A percentile compares a stretch with the other conserved stretches of the same genome.
These are phyloP conservation scores for Chaetomium olivaceum DNA, from an alignment of 2,329 filamentous ascomycete genomes.

Conservation along the genomic window DNA sequence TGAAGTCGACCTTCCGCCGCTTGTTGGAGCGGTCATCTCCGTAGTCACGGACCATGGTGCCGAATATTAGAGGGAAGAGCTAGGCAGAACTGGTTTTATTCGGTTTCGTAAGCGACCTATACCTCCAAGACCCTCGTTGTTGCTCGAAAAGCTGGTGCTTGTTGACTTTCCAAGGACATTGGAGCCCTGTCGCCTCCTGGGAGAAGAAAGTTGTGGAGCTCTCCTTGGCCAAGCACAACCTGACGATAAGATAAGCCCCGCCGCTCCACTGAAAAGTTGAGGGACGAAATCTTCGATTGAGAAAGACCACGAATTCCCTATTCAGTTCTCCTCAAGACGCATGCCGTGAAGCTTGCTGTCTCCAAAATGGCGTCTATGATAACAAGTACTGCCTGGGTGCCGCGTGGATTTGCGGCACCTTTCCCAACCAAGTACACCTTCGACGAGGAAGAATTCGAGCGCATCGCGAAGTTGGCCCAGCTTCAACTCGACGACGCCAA, in stretches of 20 bases:
- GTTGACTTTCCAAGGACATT: slow-evolving; percentile 17
- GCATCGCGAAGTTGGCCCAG: slow-evolving; percentile 73
- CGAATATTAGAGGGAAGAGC: background rate
- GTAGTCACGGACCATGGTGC: slow-evolving; percentile 37
- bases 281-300: slow-evolving; percentile 32
- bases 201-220: background rate
- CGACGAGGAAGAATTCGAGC: slow-evolving; percentile 72
- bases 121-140: background rate
- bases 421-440: slow-evolving; percentile 75
- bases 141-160: background rate
- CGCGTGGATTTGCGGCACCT: slow-evolving; percentile 72
- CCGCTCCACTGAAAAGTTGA: slow-evolving; percentile 41
- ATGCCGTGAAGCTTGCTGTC: background rate
- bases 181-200: too few relatives aligned
- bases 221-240: background rate
- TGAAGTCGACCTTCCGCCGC: slow-evolving; percentile 65
- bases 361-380: slow-evolving; percentile 66
- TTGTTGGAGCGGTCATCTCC: slow-evolving; percentile 50
- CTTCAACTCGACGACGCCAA: slow-evolving; percentile 89
- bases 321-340: background rate
- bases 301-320: slow-evolving; percentile 14
- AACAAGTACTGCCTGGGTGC: slow-evolving; percentile 74
- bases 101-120: background rate
- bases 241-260: slow-evolving; percentile 42
- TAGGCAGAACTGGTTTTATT: background rate